Evolutionary conservation across 2,329 filamentous ascomycete genomes (phyloP), one percentile per base, ranked within the genome.

Genomic region (Pseudonectria buxi): DNA sequence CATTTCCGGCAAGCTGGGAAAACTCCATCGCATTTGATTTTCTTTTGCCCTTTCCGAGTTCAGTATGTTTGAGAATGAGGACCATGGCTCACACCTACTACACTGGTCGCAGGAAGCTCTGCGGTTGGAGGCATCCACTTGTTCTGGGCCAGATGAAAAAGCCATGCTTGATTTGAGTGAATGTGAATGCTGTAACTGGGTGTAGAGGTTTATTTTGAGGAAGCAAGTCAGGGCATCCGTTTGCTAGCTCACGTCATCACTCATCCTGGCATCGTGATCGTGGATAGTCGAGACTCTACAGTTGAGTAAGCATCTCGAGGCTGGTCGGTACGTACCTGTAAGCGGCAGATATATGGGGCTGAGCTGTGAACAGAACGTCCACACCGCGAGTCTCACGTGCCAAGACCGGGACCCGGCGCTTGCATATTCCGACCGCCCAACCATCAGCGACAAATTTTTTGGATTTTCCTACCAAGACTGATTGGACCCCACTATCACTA

Each of bases 361-460:
- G 40, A 43, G 39, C 26, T 37, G 42, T 37, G n/a, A n/a, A n/a
- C n/a, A n/a, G 39, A 28, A 33, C 39, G 31, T 26, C 30, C 35
- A 34, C 31, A 28, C 41, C 44, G 43, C 40, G 45, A 37, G 37
- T 32, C 32, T 4, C 12, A n/a, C 26, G 22, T 26, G 29, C 37
- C 32, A 33, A 44, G 30, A 14, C 47, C 54, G 54, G 53, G 47
- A 40, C 41, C 41, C 55, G 58, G 56, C 53, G 46, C 47, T 50
- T 56, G 51, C 57, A 57, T 57, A 53, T 54, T 58, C 58, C 58
- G 57, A 54, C 39, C 43, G 42, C 51, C 55, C 55, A 55, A 47
- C 45, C 44, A 46, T 45, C 41, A 35, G 24, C 37, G 36, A 36
- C 35, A 41, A 44, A 56, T 56, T 54, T 36, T 47, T 49, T 46